Percentiles rank a stretch among this genome's conserved stretches.
Evolutionary conservation across 1,139 yeast genomes (phyloP).

Genomic region (Scheffersomyces insectosa): DNA sequence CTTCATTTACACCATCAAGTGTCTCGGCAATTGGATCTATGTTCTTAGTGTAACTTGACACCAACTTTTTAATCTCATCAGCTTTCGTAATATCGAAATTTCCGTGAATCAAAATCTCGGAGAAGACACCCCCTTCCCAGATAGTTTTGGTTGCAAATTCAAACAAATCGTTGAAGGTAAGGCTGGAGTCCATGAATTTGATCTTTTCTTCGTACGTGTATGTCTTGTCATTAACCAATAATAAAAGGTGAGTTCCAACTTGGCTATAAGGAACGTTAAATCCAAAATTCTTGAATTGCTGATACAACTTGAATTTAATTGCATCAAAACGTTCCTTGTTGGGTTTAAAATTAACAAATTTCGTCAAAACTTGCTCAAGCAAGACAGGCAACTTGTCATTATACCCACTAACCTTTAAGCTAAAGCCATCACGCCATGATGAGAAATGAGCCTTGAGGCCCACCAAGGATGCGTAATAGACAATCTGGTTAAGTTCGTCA

Average conservation of each 20-base stretch:
- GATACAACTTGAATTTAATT: conserved; percentile 61
- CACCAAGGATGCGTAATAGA: conserved; percentile 84
- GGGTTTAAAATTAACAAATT: conserved; percentile 55
- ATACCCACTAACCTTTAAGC: conserved; percentile 71
- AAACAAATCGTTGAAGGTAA: conserved; percentile 52
- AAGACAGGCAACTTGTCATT: conserved; percentile 75
- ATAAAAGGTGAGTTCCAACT: conserved; percentile 60
- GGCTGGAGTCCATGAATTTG: conserved; percentile 40
- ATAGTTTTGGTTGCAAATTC: conserved; percentile 41
- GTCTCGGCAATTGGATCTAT: conserved; percentile 41
- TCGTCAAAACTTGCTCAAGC: conserved; percentile 57
- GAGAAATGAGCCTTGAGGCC: conserved; percentile 64
- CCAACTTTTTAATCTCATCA: conserved; percentile 20
- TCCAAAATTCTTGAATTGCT: conserved; percentile 70
- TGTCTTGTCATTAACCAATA: conserved; percentile 67
- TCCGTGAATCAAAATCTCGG: conserved; percentile 79
- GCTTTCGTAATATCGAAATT: conserved; percentile 66
- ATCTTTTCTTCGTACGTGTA: conserved; percentile 67
- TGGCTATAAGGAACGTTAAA: conserved; percentile 76
- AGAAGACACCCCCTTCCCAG: conserved; percentile 51
- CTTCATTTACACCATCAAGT: conserved; percentile 30
- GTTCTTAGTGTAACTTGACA: conserved; percentile 20
- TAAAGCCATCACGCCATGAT: conserved; percentile 69
- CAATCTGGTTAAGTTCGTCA: conserved; percentile 72
- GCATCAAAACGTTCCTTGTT: conserved; percentile 61